These are phyloP conservation scores for Euphorbia lathyris DNA, from an alignment of 345 rosid genomes.

Conservation along the genomic window DNA sequence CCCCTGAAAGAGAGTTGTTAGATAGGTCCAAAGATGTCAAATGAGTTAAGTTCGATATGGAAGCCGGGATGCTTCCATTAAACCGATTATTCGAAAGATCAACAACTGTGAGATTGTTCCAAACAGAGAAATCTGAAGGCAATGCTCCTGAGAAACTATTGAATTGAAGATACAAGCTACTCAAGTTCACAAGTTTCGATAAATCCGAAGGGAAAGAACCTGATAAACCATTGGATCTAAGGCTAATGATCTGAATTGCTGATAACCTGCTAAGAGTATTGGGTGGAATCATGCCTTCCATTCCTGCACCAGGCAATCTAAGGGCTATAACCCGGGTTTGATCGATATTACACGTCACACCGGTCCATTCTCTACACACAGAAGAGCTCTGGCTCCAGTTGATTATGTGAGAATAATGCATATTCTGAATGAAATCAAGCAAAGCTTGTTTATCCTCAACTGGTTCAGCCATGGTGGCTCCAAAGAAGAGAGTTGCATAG, in stretches of 20 bases:
- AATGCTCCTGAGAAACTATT: constrained; percentile 38
- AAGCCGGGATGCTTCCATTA: constrained; percentile 33
- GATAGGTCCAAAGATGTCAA: constrained; percentile 30
- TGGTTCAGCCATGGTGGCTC: constrained; percentile 35
- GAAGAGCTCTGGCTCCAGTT: constrained; percentile 31
- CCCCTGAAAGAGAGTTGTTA: constrained; percentile 38
- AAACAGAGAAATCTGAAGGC: constrained; percentile 31
- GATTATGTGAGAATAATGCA: constrained; percentile 25
- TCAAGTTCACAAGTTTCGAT: constrained; percentile 19
- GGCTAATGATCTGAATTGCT: constrained; percentile 35
- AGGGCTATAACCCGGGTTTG: constrained; percentile 27
- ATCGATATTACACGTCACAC: constrained; percentile 34
- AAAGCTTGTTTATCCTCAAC: constrained; percentile 39
- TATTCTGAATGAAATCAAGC: constrained; percentile 27
- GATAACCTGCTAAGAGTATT: constrained; percentile 38
- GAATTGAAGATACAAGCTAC: constrained; percentile 32
- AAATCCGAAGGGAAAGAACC: constrained; percentile 44
- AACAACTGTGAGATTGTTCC: constrained; percentile 33
- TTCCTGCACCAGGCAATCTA: constrained; percentile 38
- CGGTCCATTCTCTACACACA: constrained; percentile 33
- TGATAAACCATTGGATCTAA: constrained; percentile 33
- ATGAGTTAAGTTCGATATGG: constrained; percentile 29
- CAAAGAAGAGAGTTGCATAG: constrained; percentile 33
- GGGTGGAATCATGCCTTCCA: constrained; percentile 31
- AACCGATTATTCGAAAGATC: constrained; percentile 37